Base-by-base conservation (phyloP, 2,329 filamentous ascomycete species). In the Albophoma yamanashiensis region DNA sequence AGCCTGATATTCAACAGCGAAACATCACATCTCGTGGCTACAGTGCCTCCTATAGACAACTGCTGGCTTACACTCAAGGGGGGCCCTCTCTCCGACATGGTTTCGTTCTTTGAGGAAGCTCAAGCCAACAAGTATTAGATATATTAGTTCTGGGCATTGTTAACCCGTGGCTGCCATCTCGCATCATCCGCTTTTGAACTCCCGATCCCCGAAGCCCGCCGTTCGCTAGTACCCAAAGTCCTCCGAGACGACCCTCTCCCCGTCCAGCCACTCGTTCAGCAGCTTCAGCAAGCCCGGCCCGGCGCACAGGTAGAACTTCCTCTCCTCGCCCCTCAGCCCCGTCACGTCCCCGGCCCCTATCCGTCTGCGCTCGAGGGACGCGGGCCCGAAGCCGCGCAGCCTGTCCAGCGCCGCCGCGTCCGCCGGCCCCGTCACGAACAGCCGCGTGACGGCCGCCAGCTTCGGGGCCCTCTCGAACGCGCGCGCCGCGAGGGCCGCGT, bases 371-470 rank as follows among this genome's bases (percentile, higher is more conserved):
- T 72, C 62, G 2, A 78, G 66, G 47, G 60, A 61, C 2, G 68
- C 69, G 0, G 77, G 78, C 42, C 74, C 59, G 4, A 45, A 6
- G 42, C 70, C 70, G 50, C 70, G 70, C 0, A 76, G 64, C 55
- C 70, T 68, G 55, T 67, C 65, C 12, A 76, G 58, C 34, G 77
- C 71, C 20, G 73, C 70, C 43, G 75, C 63, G 5, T 75, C 67
- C 11, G 17, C 71, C 4, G 45, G 63, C 0, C 83, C 79, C 0
- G 89, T 92, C 7, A 93, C 71, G 65, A 89, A 94, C 1, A 94
- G 64, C 17, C 64, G 79, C 34, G 86, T 81, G 20, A 76, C 76
- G 0, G 61, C 60, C 0, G 76, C 81, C 14, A 94, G 71, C 0
- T 75, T 76, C 0, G 76, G 76, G 61, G 82, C 78, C 40, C 71